phyloP scores from a whole-genome alignment of 768 basidiomycete genomes.

The Boletus huronensis region DNA sequence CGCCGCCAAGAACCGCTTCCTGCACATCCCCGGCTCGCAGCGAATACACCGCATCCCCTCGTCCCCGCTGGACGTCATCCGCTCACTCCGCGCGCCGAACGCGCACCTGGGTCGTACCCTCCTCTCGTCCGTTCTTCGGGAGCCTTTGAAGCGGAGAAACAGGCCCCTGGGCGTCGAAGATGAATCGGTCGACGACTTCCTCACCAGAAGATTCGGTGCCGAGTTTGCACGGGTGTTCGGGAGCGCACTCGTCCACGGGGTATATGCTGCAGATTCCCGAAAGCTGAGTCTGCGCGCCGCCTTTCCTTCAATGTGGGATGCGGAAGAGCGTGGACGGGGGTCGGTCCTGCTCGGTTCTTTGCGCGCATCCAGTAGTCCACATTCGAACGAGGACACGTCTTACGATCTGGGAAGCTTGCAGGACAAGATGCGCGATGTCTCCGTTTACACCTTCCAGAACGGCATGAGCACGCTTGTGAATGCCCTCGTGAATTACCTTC shows the following conservation, averaged over 20 bases:
- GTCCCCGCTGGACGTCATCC: slow-evolving; percentile 35
- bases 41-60: slow-evolving; percentile 55
- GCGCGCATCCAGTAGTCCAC: slow-evolving; percentile 16
- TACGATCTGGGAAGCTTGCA: slow-evolving; percentile 51
- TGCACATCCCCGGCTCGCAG: slow-evolving; percentile 50
- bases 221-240: slow-evolving; percentile 71
- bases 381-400: slow-evolving; percentile 12
- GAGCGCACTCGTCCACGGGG: slow-evolving; percentile 84
- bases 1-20: slow-evolving; percentile 73
- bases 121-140: slow-evolving; percentile 51
- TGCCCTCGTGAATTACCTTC: slow-evolving; percentile 49
- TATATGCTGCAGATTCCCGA: slow-evolving; percentile 86
- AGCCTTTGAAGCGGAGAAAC: slow-evolving; percentile 53
- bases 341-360: slow-evolving; percentile 65
- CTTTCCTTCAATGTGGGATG: slow-evolving; percentile 70
- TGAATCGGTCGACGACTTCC: slow-evolving; percentile 77
- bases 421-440: slow-evolving; percentile 50
- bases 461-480: slow-evolving; percentile 69
- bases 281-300: slow-evolving; percentile 70
- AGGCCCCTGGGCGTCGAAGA: slow-evolving; percentile 46
- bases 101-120: slow-evolving; percentile 43
- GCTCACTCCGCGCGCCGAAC: slow-evolving; percentile 29
- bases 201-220: slow-evolving; percentile 69
- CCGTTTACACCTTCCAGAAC: slow-evolving; percentile 78
- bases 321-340: slow-evolving; percentile 64